These are phyloP conservation scores for Vachellia collinsii DNA, from an alignment of 306 rosid species.

Conservation along the genomic window DNA sequence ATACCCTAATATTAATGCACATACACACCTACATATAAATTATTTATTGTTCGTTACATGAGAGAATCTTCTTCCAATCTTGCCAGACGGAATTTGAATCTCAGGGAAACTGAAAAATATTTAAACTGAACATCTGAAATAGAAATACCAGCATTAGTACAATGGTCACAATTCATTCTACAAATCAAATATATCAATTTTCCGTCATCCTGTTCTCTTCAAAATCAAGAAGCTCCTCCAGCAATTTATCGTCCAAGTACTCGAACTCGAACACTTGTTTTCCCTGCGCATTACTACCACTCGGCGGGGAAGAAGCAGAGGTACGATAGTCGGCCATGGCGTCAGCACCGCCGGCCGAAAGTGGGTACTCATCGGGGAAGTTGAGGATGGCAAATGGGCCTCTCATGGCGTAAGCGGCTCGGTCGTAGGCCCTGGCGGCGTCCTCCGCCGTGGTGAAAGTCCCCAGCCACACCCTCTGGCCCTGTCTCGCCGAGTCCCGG, in stretches of 20 bases:
- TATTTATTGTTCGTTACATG: not conserved
- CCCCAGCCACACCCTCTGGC: constrained; percentile 82
- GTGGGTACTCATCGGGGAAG: constrained; percentile 71
- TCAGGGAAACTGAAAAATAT: not conserved
- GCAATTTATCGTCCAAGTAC: constrained; percentile 68
- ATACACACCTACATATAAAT: not conserved
- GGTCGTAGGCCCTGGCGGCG: constrained; percentile 91
- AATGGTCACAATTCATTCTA: not conserved
- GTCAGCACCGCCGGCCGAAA: constrained; percentile 25
- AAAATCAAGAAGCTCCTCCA: constrained; percentile 84
- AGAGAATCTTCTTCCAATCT: not conserved
- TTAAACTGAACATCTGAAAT: not conserved
- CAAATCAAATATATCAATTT: constrained; percentile 3
- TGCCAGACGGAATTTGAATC: not conserved
- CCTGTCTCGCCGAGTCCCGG: constrained; percentile 73
- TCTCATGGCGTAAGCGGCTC: constrained; percentile 87
- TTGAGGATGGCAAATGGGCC: constrained; percentile 84
- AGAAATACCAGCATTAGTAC: not conserved
- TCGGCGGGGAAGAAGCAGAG: constrained; percentile 37
- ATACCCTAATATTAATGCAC: not conserved
- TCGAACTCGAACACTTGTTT: constrained; percentile 77
- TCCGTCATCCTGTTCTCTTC: constrained; percentile 52
- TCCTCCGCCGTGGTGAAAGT: constrained; percentile 92
- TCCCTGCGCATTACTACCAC: constrained; percentile 33
- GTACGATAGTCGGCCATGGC: constrained; percentile 10